These are phyloP conservation scores for Cercospora berteroae DNA, from an alignment of 2,329 filamentous ascomycete species.

Conservation along the genomic window DNA sequence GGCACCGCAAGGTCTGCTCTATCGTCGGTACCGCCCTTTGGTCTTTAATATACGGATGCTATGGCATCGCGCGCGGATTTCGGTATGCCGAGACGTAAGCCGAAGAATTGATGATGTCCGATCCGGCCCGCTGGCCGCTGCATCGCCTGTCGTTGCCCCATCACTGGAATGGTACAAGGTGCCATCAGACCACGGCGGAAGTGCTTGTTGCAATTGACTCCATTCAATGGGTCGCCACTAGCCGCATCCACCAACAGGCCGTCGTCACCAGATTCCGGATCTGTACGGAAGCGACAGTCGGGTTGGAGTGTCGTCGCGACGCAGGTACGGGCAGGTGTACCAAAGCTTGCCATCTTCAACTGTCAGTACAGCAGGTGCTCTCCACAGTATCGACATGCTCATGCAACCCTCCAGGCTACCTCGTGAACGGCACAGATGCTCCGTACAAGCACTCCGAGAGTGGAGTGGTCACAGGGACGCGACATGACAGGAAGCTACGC, in stretches of 20 bases:
- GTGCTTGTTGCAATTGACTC: background rate
- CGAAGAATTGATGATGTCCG: background rate
- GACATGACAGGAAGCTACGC: slow-evolving; percentile 53
- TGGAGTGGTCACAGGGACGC: slow-evolving; percentile 45
- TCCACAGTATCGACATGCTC: slow-evolving; percentile 36
- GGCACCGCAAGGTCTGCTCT: background rate
- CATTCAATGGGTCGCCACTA: background rate
- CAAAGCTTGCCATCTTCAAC: slow-evolving; percentile 50
- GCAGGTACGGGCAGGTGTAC: slow-evolving; percentile 17
- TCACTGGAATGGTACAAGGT: background rate
- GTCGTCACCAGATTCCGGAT: background rate
- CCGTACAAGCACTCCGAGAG: slow-evolving; percentile 48
- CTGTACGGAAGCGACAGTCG: background rate
- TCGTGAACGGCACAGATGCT: slow-evolving; percentile 53
- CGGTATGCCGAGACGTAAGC: background rate
- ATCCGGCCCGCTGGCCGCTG: background rate
- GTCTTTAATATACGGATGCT: background rate
- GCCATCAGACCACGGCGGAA: background rate
- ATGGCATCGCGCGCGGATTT: background rate
- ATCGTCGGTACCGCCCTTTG: background rate
- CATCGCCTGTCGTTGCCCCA: background rate
- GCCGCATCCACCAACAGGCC: background rate
- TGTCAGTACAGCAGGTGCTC: slow-evolving; percentile 30
- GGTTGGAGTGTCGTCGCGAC: slow-evolving; percentile 28
- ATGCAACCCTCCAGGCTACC: slow-evolving; percentile 21